Percentiles rank a stretch among this genome's conserved stretches.
phyloP scores from a whole-genome alignment of 495 filamentous ascomycete species.

The Endocarpon pusillum region DNA sequence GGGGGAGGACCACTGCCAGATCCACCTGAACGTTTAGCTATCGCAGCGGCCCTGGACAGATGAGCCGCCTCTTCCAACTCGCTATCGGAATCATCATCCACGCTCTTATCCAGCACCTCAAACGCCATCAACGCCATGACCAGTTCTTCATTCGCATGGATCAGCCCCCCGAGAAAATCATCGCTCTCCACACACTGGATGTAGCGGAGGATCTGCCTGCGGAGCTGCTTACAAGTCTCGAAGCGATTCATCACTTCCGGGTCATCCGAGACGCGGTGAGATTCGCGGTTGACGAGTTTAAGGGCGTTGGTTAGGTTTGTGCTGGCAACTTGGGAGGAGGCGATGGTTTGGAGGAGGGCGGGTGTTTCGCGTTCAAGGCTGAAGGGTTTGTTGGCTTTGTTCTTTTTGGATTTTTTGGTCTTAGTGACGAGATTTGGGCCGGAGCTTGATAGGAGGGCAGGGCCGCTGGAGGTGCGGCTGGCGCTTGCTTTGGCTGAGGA shows the following conservation, averaged over 20 bases:
- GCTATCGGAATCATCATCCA: slow-evolving; percentile 92
- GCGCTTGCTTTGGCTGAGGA: slow-evolving; percentile 14
- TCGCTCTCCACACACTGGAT: slow-evolving; percentile 74
- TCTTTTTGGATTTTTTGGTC: slow-evolving; percentile 19
- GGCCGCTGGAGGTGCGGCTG: slow-evolving; percentile 18
- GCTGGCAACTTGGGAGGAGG: slow-evolving; percentile 69
- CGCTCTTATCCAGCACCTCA: slow-evolving; percentile 84
- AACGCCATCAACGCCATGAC: slow-evolving; percentile 88
- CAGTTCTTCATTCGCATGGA: slow-evolving; percentile 71
- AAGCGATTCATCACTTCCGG: slow-evolving; percentile 56
- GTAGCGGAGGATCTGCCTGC: slow-evolving; percentile 73
- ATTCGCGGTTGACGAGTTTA: slow-evolving; percentile 81
- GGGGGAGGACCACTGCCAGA: slow-evolving; percentile 10
- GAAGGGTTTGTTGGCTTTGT: slow-evolving; percentile 39
- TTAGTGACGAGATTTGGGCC: slow-evolving; percentile 7
- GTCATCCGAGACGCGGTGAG: slow-evolving; percentile 74
- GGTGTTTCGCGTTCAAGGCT: slow-evolving; percentile 79
- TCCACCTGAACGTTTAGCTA: slow-evolving; percentile 14
- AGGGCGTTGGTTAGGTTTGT: slow-evolving; percentile 84
- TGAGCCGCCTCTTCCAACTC: slow-evolving; percentile 35
- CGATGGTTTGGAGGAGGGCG: slow-evolving; percentile 64
- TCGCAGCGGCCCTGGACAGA: slow-evolving; percentile 19
- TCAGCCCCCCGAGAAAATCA: slow-evolving; percentile 61
- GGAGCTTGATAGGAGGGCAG: slow-evolving; percentile 1
- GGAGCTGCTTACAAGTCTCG: slow-evolving; percentile 68